Conservation (phyloP, 1,284 basidiomycete genomes). For the Ganoderma sp. region DNA sequence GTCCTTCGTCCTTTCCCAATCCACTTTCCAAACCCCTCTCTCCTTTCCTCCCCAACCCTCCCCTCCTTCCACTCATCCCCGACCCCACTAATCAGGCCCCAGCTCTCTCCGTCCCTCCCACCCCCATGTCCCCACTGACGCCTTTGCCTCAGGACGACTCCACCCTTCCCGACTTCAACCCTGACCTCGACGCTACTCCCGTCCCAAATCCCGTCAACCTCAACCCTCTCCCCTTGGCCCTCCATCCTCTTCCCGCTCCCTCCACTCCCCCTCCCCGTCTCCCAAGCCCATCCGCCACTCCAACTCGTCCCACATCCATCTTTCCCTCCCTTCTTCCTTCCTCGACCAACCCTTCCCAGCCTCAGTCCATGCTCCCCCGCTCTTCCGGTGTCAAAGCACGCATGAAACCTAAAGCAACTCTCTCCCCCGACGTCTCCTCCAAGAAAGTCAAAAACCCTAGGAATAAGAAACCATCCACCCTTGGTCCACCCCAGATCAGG, state of each 20-base stretch:
- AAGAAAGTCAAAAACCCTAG: slow-evolving; percentile 15
- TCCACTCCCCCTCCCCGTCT: slow-evolving; percentile 2
- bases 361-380: slow-evolving; percentile 8
- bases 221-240: neutral
- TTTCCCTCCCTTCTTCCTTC: neutral
- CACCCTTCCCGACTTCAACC: neutral
- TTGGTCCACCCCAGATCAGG: slow-evolving; percentile 7
- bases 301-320: slow-evolving; percentile 6
- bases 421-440: neutral
- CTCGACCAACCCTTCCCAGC: neutral
- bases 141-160: slow-evolving; percentile 36
- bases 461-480: neutral
- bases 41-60: neutral
- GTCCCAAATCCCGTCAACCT: neutral
- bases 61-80: neutral
- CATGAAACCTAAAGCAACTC: slow-evolving; percentile 12
- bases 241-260: neutral
- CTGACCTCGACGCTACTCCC: slow-evolving; percentile 5
- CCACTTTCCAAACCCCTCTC: neutral
- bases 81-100: neutral
- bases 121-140: slow-evolving; percentile 44
- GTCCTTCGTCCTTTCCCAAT: neutral
- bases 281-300: slow-evolving; percentile 6
- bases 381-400: slow-evolving; percentile 13
- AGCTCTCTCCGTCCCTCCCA: slow-evolving; percentile 20